Evolutionary conservation across 1,284 basidiomycete species (phyloP).

Genomic region (Sphaerobolus stellatus): DNA sequence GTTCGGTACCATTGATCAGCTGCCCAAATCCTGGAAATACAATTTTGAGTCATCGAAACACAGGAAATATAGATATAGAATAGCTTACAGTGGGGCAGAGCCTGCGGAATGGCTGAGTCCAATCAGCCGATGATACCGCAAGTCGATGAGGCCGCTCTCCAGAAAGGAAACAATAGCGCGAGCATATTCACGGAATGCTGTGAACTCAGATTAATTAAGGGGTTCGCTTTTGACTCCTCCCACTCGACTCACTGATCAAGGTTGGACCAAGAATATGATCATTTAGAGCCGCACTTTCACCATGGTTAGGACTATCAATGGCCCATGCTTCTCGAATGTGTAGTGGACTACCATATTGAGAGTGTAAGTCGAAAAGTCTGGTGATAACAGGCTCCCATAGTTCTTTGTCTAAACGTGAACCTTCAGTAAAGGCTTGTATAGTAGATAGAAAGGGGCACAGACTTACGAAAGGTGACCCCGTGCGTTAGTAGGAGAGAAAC

Average conservation of each 20-base stretch:
- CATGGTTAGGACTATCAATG: conserved; percentile 53
- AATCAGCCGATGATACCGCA: conserved; percentile 33
- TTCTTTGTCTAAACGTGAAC: conserved; percentile 45
- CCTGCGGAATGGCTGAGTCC: conserved; percentile 48
- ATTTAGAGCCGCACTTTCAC: conserved; percentile 50
- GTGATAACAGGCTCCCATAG: conserved; percentile 48
- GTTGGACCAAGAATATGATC: conserved; percentile 27
- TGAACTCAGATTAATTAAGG: background rate
- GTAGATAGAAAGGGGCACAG: background rate
- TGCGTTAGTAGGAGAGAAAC: conserved; percentile 8
- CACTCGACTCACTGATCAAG: conserved; percentile 3
- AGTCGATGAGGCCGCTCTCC: conserved; percentile 4
- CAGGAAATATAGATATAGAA: background rate
- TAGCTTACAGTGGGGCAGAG: conserved; percentile 39
- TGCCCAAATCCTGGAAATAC: conserved; percentile 1
- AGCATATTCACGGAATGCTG: conserved; percentile 10
- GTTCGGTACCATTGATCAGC: conserved; percentile 6
- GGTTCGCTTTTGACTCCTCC: background rate
- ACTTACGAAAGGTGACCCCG: conserved; percentile 11
- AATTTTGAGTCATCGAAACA: background rate
- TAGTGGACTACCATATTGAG: conserved; percentile 19
- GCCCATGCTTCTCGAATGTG: conserved; percentile 51
- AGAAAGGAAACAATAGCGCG: conserved; percentile 4
- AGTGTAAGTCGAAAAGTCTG: conserved; percentile 35
- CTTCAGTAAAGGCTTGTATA: background rate